Percentiles rank a stretch among this genome's conserved stretches.
These are phyloP conservation scores for Leccinum truebloodii DNA, from an alignment of 768 basidiomycete genomes.

Conservation along the genomic window DNA sequence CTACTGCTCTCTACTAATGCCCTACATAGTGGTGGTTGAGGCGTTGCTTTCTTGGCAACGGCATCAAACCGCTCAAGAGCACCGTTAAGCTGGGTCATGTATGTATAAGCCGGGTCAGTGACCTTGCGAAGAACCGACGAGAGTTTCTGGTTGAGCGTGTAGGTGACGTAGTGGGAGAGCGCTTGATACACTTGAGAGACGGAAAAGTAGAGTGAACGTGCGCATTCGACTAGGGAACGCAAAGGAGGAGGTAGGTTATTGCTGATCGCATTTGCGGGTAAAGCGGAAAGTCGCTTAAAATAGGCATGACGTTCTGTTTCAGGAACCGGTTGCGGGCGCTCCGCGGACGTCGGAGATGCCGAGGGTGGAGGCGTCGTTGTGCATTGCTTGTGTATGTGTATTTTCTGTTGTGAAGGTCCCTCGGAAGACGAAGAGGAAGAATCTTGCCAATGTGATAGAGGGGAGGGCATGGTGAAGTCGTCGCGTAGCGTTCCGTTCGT, in stretches of 20 bases:
- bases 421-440: conserved; percentile 42
- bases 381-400: conserved; percentile 24
- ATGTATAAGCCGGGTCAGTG: conserved; percentile 78
- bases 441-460: conserved; percentile 47
- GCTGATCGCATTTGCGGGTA: conserved; percentile 60
- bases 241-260: conserved; percentile 72
- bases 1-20: conserved; percentile 80
- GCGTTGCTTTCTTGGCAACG: conserved; percentile 65
- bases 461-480: conserved; percentile 41
- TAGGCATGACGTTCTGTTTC: conserved; percentile 88
- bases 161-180: conserved; percentile 82
- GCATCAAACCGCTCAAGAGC: conserved; percentile 91
- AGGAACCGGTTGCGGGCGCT: conserved; percentile 43
- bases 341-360: conserved; percentile 42
- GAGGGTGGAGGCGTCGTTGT: conserved; percentile 34
- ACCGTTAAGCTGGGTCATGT: conserved; percentile 82
- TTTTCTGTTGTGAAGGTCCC: conserved; percentile 24
- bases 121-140: conserved; percentile 81
- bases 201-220: conserved; percentile 89
- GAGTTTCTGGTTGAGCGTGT: conserved; percentile 80
- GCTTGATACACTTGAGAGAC: conserved; percentile 90
- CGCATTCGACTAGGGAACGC: conserved; percentile 75
- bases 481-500: conserved; percentile 18
- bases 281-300: conserved; percentile 86
- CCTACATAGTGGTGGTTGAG: conserved; percentile 72